These are phyloP conservation scores for Solanum medicagineum DNA, from an alignment of 257 asterid genomes.

Conservation along the genomic window DNA sequence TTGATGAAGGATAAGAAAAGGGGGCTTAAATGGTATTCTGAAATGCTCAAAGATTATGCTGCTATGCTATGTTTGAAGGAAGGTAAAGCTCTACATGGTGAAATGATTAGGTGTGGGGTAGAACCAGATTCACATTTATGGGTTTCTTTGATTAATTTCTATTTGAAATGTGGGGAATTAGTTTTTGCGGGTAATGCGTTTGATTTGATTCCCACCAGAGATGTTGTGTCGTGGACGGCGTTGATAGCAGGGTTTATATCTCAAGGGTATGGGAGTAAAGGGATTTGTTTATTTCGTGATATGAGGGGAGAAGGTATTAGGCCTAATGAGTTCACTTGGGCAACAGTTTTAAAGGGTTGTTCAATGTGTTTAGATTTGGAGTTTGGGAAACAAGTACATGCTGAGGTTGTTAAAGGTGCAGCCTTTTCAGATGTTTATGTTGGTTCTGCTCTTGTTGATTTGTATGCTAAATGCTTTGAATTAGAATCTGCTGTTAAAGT, in stretches of 20 bases:
- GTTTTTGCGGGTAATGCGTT: slow-evolving; percentile 23
- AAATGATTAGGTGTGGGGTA: slow-evolving; percentile 29
- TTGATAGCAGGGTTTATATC: slow-evolving; percentile 77
- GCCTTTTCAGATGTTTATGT: slow-evolving; percentile 50
- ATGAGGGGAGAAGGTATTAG: slow-evolving; percentile 54
- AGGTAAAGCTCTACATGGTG: slow-evolving; percentile 60
- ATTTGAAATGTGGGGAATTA: slow-evolving; percentile 56
- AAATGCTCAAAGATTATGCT: slow-evolving; percentile 40
- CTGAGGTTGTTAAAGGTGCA: slow-evolving; percentile 57
- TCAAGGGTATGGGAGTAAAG: slow-evolving; percentile 40
- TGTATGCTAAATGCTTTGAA: slow-evolving; percentile 62
- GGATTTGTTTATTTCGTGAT: slow-evolving; percentile 42
- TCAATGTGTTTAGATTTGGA: slow-evolving; percentile 47
- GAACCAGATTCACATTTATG: slow-evolving; percentile 56
- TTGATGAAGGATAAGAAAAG: slow-evolving; percentile 1
- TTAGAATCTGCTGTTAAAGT: slow-evolving; percentile 47
- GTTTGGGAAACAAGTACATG: slow-evolving; percentile 63
- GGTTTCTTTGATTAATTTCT: slow-evolving; percentile 67
- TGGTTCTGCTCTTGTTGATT: slow-evolving; percentile 62
- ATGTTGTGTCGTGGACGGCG: slow-evolving; percentile 75
- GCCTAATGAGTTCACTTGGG: slow-evolving; percentile 73
- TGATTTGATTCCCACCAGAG: slow-evolving; percentile 42
- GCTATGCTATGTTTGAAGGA: slow-evolving; percentile 23
- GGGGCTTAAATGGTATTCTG: slow-evolving; percentile 45
- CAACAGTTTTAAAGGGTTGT: slow-evolving; percentile 63